Evolutionary conservation across 805 yeast genomes (phyloP), one percentile per base, ranked within the genome.

Genomic region (Monosporozyma aerobia): DNA sequence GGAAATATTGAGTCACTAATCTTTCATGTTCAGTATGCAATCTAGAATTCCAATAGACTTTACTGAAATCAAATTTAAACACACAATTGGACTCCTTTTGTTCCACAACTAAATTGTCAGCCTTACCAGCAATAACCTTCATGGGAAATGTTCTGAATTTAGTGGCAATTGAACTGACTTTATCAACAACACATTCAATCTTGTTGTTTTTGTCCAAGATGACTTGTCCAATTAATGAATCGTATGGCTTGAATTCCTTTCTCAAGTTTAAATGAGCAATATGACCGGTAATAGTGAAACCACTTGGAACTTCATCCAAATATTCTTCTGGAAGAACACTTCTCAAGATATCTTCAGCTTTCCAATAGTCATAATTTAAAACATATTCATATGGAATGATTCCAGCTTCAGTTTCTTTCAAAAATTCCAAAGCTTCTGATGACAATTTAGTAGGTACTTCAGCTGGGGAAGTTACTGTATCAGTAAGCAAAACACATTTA

Each of bases 41-140:
- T 59, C 99, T 78, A 14, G 97, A 88, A 67, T 94, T 94, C 99
- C 99, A 94, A 69, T 95, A 94, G 5, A 95, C 99, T 64, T 88
- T 87, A 54, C 87, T 80, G 67, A 95, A 94, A 63, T 94, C 96
- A 68, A 94, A 92, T 47, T 73, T 78, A 71, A 94, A 94, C 10
- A 73, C 69, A 72, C 99, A 92, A 37, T 87, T 87, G 54, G 90
- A 80, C 67, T 94, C 99, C 56, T 77, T 80, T 68, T 92, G 97
- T 57, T 87, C 69, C 13, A 92, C 99, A 39, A 80, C 64, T 56
- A 87, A 80, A 58, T 86, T 80, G 45, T 61, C 63, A 39, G 79
- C 76, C 53, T 79, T 82, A 7, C 99, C 98, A 0, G 98, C 99
- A 50, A 94, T 74, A 0, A 95, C 83, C 56, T 90, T 88, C 98